A percentile compares a stretch with the other conserved stretches of the same genome.
Evolutionary conservation across 495 filamentous ascomycete genomes (phyloP).

Genomic region (Stereocaulon alpinum): DNA sequence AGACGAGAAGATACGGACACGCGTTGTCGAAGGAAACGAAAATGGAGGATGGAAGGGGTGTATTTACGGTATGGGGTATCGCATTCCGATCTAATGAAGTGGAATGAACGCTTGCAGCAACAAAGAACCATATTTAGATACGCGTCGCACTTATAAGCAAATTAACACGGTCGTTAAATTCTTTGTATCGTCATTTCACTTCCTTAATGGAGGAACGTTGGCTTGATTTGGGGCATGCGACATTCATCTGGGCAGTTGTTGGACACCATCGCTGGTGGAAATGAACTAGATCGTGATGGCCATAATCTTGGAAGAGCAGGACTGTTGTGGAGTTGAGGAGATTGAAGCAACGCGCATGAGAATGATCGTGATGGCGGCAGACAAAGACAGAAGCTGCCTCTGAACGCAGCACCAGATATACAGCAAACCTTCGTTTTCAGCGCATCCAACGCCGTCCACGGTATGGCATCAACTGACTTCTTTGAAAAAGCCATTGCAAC

Average conservation of each 20-base stretch:
- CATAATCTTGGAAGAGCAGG: neutral
- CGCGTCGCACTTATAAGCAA: neutral
- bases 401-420: neutral
- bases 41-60: neutral
- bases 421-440: neutral
- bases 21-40: neutral
- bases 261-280: neutral
- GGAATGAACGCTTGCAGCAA: constrained; percentile 17
- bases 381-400: neutral
- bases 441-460: neutral
- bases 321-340: neutral
- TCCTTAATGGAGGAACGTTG: neutral
- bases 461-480: neutral
- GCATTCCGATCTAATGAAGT: constrained; percentile 4
- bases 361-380: neutral
- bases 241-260: neutral
- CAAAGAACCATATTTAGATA: constrained; percentile 11
- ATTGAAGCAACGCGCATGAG: neutral
- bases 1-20: neutral
- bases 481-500: neutral
- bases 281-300: neutral
- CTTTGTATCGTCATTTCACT: neutral
- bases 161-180: neutral
- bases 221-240: neutral
- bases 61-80: neutral